Percentiles rank a stretch among this genome's conserved stretches.
These are phyloP conservation scores for Penicillium coprophilum DNA, from an alignment of 495 filamentous ascomycete genomes.

Conservation along the genomic window DNA sequence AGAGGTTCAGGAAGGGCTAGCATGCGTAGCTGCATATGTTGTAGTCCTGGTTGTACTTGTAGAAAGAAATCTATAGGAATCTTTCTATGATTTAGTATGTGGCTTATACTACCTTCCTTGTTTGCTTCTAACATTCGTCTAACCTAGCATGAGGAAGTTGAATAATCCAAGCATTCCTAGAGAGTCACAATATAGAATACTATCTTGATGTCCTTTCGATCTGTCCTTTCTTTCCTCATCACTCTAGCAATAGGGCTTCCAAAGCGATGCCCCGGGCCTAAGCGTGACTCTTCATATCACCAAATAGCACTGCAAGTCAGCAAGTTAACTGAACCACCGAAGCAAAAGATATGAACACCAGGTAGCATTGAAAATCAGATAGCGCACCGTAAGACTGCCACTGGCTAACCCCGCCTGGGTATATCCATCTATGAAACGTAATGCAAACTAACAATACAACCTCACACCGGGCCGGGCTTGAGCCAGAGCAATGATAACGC, in stretches of 20 bases:
- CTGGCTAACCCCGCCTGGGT: not conserved
- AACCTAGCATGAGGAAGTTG: too few species aligned
- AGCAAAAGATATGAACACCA: not conserved
- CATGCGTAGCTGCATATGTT: not conserved
- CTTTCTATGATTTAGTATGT: too few species aligned
- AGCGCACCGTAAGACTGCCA: not conserved
- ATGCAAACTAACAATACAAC: not conserved
- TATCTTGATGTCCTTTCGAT: too few species aligned
- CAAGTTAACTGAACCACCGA: not conserved
- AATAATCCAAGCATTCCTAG: too few species aligned
- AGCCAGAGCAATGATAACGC: not conserved
- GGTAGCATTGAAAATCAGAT: not conserved
- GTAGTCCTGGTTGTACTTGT: not conserved
- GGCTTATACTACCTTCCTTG: too few species aligned
- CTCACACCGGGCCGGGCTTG: constrained; percentile 4
- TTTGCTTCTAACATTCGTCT: too few species aligned
- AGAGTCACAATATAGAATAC: too few species aligned
- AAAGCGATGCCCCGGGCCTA: not conserved
- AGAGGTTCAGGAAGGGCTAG: not conserved
- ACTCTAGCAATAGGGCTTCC: not conserved
- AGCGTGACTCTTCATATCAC: not conserved
- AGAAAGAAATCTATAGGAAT: too few species aligned
- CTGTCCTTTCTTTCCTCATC: too few species aligned
- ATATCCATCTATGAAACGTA: not conserved
- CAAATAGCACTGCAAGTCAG: not conserved